Conservation (phyloP, 495 filamentous ascomycete genomes). For the Neurospora intermedia region DNA sequence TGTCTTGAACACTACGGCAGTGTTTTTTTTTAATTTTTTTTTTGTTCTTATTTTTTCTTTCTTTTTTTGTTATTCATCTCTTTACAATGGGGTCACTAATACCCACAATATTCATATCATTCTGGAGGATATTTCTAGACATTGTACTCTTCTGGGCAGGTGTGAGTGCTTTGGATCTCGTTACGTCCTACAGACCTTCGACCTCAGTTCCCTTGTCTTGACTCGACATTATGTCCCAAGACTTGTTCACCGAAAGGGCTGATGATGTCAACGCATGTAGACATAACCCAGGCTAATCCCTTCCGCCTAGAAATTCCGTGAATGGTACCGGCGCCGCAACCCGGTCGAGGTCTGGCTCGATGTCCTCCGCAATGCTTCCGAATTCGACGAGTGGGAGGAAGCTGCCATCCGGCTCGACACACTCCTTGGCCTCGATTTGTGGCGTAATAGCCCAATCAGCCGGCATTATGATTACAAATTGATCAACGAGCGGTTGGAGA, state of each 20-base stretch:
- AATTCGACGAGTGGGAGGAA: constrained; percentile 77
- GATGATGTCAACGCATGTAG: not conserved
- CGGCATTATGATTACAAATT: constrained; percentile 83
- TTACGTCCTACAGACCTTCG: not conserved
- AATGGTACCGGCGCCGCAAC: constrained; percentile 45
- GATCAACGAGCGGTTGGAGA: constrained; percentile 65
- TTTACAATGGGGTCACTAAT: constrained; percentile 21
- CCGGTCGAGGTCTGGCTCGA: constrained; percentile 44
- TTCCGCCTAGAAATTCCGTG: not conserved
- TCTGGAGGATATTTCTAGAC: constrained; percentile 48
- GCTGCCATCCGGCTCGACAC: constrained; percentile 72
- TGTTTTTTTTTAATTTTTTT: not conserved
- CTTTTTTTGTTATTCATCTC: not conserved
- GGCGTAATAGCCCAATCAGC: constrained; percentile 73
- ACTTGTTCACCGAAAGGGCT: not conserved
- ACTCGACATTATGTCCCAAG: constrained; percentile 1
- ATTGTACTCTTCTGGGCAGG: constrained; percentile 55
- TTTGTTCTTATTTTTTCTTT: too few species aligned
- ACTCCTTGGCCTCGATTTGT: constrained; percentile 66
- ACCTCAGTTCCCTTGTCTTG: not conserved
- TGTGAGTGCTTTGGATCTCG: constrained; percentile 30
- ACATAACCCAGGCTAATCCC: not conserved
- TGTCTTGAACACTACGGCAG: not conserved
- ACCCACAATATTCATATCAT: constrained; percentile 24
- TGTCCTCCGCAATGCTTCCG: constrained; percentile 48